phyloP scores from a whole-genome alignment of 2,329 filamentous ascomycete genomes.

The Epichloe baconii region DNA sequence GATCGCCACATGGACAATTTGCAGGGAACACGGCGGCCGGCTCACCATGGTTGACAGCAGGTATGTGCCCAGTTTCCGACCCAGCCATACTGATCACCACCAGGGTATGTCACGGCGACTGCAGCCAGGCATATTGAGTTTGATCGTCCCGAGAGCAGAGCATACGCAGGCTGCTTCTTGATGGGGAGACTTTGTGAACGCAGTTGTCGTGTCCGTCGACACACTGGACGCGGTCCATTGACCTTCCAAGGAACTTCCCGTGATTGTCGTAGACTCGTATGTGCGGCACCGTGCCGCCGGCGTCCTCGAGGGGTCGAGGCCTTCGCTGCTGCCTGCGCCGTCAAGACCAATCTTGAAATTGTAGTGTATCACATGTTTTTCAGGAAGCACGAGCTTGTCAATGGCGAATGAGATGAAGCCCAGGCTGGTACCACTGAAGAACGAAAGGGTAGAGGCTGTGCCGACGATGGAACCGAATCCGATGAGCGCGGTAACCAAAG shows the following conservation, averaged over 20 bases:
- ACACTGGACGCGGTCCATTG: background rate
- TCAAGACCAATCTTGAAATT: background rate
- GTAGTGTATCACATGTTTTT: background rate
- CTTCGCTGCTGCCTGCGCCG: background rate
- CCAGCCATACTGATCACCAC: conserved; percentile 2
- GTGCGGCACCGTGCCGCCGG: background rate
- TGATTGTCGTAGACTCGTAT: background rate
- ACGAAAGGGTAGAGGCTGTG: too few species aligned
- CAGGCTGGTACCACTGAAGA: background rate
- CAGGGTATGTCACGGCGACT: background rate
- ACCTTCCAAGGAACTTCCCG: background rate
- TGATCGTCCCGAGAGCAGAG: background rate
- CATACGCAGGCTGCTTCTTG: background rate
- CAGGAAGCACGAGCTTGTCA: background rate
- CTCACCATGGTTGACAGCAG: conserved; percentile 2
- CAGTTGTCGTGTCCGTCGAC: background rate
- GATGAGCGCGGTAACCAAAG: too few species aligned
- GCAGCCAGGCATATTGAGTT: background rate
- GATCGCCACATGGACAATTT: background rate
- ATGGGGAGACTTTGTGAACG: background rate
- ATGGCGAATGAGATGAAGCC: background rate
- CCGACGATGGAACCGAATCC: too few species aligned
- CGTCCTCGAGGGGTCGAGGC: background rate
- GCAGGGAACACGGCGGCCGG: background rate
- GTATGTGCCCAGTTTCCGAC: conserved; percentile 3